Percentiles rank a stretch among this genome's conserved stretches.
phyloP scores from a whole-genome alignment of 1,284 basidiomycete genomes.

The Hemileia vastatrix region DNA sequence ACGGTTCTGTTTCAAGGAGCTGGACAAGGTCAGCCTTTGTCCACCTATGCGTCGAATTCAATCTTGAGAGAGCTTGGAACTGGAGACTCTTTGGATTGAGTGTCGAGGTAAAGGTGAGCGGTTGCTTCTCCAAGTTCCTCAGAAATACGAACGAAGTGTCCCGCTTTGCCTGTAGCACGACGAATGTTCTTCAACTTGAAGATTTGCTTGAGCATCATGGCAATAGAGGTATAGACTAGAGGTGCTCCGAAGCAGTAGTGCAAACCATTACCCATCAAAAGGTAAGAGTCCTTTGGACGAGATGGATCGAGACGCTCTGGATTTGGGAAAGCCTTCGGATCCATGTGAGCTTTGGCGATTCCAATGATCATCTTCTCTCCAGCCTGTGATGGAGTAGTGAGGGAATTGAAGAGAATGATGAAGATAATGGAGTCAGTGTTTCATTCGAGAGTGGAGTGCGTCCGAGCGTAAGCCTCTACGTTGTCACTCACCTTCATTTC shows the following conservation, averaged over 20 bases:
- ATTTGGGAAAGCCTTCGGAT: constrained; percentile 52
- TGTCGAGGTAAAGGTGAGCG: constrained; percentile 20
- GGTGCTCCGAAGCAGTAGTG: constrained; percentile 46
- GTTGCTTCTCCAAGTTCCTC: constrained; percentile 24
- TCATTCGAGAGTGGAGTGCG: too few species aligned
- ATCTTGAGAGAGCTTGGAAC: constrained; percentile 25
- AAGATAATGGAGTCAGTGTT: too few species aligned
- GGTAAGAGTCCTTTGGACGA: constrained; percentile 50
- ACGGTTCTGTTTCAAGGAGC: too few species aligned
- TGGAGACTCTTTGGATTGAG: constrained; percentile 16
- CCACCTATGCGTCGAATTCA: too few species aligned
- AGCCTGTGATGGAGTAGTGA: constrained; percentile 24
- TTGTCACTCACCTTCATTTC: constrained; percentile 17
- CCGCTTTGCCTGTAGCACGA: constrained; percentile 53
- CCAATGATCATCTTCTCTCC: constrained; percentile 34
- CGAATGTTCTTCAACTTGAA: constrained; percentile 51
- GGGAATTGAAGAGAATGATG: too few species aligned
- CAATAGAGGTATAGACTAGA: constrained; percentile 45
- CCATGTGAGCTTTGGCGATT: too few species aligned
- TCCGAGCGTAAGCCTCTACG: neutral
- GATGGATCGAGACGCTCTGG: constrained; percentile 50
- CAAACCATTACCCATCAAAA: constrained; percentile 52
- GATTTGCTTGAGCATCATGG: constrained; percentile 50
- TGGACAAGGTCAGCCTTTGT: too few species aligned
- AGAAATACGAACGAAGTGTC: constrained; percentile 47